A percentile compares a stretch with the other conserved stretches of the same genome.
Evolutionary conservation across 116 monocot genomes (phyloP).

Genomic region (Cymodocea nodosa): DNA sequence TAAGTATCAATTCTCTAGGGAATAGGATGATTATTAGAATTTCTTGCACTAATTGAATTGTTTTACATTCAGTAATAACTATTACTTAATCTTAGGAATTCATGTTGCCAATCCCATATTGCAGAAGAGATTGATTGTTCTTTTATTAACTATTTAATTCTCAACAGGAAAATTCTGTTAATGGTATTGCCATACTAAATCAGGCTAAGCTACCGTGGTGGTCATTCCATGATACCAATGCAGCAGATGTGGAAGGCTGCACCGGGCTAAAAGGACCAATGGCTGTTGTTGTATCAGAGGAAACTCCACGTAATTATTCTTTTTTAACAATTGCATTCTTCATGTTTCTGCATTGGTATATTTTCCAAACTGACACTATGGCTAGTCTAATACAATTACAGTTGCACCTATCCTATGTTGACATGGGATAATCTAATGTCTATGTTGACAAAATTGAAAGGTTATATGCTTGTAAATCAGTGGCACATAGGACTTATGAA

Average conservation of each 20-base stretch:
- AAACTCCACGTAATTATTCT: constrained; percentile 72
- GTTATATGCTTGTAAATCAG: no score
- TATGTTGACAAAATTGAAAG: no score
- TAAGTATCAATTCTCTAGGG: not conserved
- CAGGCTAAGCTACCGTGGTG: constrained; percentile 67
- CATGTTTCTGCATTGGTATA: not conserved
- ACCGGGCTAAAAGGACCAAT: constrained; percentile 64
- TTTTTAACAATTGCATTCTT: not conserved
- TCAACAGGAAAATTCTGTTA: constrained; percentile 53
- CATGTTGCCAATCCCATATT: not conserved
- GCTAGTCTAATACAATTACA: no score
- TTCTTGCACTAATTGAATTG: no score
- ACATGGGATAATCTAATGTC: no score
- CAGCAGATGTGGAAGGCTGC: constrained; percentile 42
- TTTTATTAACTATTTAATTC: not conserved
- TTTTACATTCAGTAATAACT: no score
- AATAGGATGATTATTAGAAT: not conserved
- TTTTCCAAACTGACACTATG: no score
- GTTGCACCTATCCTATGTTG: no score
- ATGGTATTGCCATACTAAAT: constrained; percentile 51
- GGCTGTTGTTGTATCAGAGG: constrained; percentile 93
- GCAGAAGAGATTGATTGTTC: not conserved
- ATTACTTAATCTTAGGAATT: no score
- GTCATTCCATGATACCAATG: constrained; percentile 66
- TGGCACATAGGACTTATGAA: no score